Percentiles rank a stretch among this genome's conserved stretches.
phyloP scores from a whole-genome alignment of 345 rosid genomes.

The Citrus mangshanensis region DNA sequence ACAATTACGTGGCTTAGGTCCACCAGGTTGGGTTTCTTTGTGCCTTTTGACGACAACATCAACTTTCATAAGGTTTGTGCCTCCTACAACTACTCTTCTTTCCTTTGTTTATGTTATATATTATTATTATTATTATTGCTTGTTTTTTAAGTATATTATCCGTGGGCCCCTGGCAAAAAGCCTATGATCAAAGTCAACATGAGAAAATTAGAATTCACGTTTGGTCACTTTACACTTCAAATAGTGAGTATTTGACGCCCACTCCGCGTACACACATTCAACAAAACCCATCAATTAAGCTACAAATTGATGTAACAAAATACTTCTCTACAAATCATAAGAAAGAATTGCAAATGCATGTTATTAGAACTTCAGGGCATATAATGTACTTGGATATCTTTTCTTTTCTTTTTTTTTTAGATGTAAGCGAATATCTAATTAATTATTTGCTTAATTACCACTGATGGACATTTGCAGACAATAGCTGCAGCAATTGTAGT shows the following conservation, averaged over 20 bases:
- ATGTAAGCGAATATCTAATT: not conserved
- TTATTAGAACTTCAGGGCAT: not conserved
- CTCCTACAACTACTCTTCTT: not conserved
- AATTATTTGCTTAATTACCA: not conserved
- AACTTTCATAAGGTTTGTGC: slow-evolving; percentile 86
- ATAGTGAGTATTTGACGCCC: slow-evolving; percentile 3
- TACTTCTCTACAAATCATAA: not conserved
- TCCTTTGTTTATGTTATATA: not conserved
- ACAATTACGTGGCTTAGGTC: slow-evolving; percentile 93
- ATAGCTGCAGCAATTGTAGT: slow-evolving; percentile 90
- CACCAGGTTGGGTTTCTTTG: slow-evolving; percentile 60
- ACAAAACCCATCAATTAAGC: too few relatives aligned
- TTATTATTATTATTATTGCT: slow-evolving; percentile 21
- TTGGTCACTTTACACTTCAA: not conserved
- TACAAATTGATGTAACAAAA: too few relatives aligned
- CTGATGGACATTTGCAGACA: slow-evolving; percentile 44
- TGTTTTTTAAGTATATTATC: slow-evolving; percentile 24
- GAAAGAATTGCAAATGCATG: not conserved
- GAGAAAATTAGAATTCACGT: not conserved
- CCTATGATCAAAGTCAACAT: slow-evolving; percentile 22
- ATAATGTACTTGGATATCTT: not conserved
- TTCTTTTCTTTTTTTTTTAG: too few relatives aligned
- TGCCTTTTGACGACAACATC: slow-evolving; percentile 98
- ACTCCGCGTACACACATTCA: slow-evolving; percentile 17
- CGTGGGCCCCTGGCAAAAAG: slow-evolving; percentile 37